These are phyloP conservation scores for Marsdenia floribunda DNA, from an alignment of 257 asterid species.

Conservation along the genomic window DNA sequence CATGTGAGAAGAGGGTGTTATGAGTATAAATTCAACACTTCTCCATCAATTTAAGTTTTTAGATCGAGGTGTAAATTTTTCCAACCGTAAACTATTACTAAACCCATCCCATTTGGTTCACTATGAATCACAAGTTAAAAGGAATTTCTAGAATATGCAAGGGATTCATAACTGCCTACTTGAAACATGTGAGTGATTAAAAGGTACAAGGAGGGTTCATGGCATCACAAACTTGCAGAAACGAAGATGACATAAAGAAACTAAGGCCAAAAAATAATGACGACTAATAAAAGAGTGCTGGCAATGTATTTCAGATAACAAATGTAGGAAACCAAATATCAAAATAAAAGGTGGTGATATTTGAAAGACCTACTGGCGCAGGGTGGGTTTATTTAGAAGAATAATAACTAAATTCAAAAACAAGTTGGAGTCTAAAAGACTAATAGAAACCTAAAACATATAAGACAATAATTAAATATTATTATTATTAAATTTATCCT, in stretches of 20 bases:
- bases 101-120: background rate
- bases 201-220: background rate
- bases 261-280: constrained; percentile 1
- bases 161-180: background rate
- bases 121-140: background rate
- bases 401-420: too few relatives aligned
- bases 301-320: background rate
- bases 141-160: background rate
- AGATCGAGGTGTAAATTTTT: too few relatives aligned
- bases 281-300: background rate
- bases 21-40: too few relatives aligned
- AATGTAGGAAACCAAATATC: constrained; percentile 3
- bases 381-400: too few relatives aligned
- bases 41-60: too few relatives aligned
- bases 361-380: background rate
- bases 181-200: background rate
- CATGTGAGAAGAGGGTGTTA: too few relatives aligned
- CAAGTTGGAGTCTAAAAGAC: too few relatives aligned
- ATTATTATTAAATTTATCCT: too few relatives aligned
- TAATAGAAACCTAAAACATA: too few relatives aligned
- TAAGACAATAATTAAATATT: too few relatives aligned
- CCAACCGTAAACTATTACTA: too few relatives aligned
- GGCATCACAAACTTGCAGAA: background rate
- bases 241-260: background rate
- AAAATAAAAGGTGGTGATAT: background rate